These are phyloP conservation scores for Hysterangium stoloniferum DNA, from an alignment of 768 basidiomycete genomes.

Conservation along the genomic window DNA sequence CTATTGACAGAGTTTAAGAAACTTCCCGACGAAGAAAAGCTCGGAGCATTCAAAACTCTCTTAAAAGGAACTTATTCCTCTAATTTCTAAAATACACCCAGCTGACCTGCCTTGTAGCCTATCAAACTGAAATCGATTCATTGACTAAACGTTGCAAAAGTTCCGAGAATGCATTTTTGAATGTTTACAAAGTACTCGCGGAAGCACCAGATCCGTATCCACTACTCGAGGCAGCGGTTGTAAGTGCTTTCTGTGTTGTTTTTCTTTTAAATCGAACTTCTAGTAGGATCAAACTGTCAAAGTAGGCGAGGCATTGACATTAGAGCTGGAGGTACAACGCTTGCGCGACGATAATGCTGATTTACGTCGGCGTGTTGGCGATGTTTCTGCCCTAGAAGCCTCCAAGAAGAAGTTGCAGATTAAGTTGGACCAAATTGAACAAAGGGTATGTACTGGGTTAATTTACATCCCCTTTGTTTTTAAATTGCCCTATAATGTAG, in stretches of 20 bases:
- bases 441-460: conserved; percentile 46
- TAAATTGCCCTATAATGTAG: conserved; percentile 31
- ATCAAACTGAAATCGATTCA: conserved; percentile 94
- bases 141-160: conserved; percentile 88
- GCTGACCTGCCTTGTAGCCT: conserved; percentile 44
- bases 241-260: conserved; percentile 27
- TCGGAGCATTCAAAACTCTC: conserved; percentile 79
- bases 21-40: conserved; percentile 84
- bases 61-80: conserved; percentile 57
- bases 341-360: conserved; percentile 79
- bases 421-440: conserved; percentile 72
- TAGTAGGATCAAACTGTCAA: conserved; percentile 88
- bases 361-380: conserved; percentile 60
- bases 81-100: neutral
- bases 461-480: neutral
- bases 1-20: conserved; percentile 81
- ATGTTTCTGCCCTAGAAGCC: conserved; percentile 53
- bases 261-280: neutral
- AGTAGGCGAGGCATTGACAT: conserved; percentile 68
- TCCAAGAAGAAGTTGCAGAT: conserved; percentile 70
- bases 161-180: conserved; percentile 94
- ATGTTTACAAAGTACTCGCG: conserved; percentile 90
- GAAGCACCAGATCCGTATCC: conserved; percentile 98
- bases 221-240: conserved; percentile 88
- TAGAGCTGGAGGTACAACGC: conserved; percentile 66